Evolutionary conservation across 225 moss, liverwort and hornwort genomes (phyloP).

Genomic region (Thuidium tamariscinum): DNA sequence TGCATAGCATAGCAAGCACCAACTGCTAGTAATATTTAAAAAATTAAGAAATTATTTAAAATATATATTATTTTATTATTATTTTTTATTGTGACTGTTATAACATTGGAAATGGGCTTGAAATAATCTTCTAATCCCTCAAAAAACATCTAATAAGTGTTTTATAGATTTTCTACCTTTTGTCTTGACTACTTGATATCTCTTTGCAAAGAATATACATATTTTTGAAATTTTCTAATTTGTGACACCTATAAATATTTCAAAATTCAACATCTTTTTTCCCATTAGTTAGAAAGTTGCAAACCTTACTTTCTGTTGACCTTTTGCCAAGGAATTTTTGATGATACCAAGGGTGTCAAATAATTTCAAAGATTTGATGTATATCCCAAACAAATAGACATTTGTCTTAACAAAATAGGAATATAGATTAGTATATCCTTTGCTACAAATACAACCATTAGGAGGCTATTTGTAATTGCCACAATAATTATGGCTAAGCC

Average conservation of each 20-base stretch:
- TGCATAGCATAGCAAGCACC: too few relatives aligned
- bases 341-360: fast-evolving
- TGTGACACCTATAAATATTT: neutral
- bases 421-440: neutral
- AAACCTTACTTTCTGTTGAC: fast-evolving
- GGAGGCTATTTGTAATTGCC: neutral
- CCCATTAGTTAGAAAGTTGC: fast-evolving
- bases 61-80: too few relatives aligned
- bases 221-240: too few relatives aligned
- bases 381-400: neutral
- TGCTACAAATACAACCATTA: neutral
- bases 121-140: too few relatives aligned
- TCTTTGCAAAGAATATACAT: neutral
- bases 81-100: too few relatives aligned
- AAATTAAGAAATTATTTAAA: too few relatives aligned
- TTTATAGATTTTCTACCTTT: fast-evolving
- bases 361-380: fast-evolving
- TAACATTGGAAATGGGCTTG: too few relatives aligned
- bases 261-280: neutral
- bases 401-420: too few relatives aligned
- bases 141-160: too few relatives aligned
- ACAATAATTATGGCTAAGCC: neutral
- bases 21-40: too few relatives aligned
- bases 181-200: fast-evolving
- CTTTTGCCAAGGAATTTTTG: fast-evolving